Percentiles rank a stretch among this genome's conserved stretches.
These are phyloP conservation scores for Malus sieversii DNA, from an alignment of 306 rosid species.

Conservation along the genomic window DNA sequence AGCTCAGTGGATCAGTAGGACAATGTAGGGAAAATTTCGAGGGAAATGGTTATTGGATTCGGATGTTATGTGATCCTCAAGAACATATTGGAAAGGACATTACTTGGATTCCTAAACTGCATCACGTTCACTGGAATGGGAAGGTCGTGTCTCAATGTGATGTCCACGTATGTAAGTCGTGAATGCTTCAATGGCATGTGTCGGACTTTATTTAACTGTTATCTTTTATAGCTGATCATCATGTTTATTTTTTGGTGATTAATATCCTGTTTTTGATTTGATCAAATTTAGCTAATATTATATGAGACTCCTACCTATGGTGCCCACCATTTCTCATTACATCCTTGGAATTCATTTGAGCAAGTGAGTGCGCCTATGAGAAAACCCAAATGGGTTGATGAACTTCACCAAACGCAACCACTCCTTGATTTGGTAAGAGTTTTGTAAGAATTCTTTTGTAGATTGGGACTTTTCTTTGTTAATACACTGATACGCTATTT, in stretches of 20 bases:
- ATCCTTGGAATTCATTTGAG: constrained; percentile 33
- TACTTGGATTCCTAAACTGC: constrained; percentile 57
- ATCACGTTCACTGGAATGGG: constrained; percentile 81
- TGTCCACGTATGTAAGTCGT: constrained; percentile 97
- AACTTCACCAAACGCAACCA: constrained; percentile 51
- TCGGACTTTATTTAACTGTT: neutral
- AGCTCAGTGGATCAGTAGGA: constrained; percentile 40
- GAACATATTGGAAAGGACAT: constrained; percentile 33
- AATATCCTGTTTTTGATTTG: constrained; percentile 21
- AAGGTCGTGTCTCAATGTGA: constrained; percentile 44
- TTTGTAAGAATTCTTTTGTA: constrained; percentile 16
- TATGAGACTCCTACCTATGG: constrained; percentile 72
- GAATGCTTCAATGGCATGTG: constrained; percentile 27
- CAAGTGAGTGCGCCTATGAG: constrained; percentile 38
- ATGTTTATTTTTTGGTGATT: constrained; percentile 10
- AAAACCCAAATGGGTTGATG: constrained; percentile 74
- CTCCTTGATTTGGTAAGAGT: constrained; percentile 60
- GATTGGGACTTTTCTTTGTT: neutral
- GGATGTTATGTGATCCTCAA: constrained; percentile 40
- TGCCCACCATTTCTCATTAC: constrained; percentile 61
- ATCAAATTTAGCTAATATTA: constrained; percentile 51
- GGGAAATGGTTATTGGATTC: constrained; percentile 45
- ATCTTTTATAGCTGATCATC: neutral
- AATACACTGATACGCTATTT: neutral
- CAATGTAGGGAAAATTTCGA: constrained; percentile 31